These are phyloP conservation scores for Termitomyces sp. DNA, from an alignment of 768 basidiomycete species.

Conservation along the genomic window DNA sequence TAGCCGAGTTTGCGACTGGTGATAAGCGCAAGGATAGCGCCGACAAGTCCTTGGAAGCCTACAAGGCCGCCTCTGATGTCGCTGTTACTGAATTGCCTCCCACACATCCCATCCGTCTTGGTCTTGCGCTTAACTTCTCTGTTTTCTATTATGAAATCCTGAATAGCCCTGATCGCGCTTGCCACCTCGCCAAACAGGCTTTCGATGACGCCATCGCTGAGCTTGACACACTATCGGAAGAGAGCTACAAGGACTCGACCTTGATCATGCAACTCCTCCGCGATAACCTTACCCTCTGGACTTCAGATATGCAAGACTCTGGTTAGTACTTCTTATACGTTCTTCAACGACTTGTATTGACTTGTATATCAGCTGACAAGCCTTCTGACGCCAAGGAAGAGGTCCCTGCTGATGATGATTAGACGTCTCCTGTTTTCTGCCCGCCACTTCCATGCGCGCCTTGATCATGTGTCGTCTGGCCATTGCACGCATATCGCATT, in stretches of 20 bases:
- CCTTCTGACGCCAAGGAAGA: slow-evolving; percentile 68
- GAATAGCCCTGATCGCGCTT: slow-evolving; percentile 97
- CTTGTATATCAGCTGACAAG: slow-evolving; percentile 50
- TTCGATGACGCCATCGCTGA: slow-evolving; percentile 99
- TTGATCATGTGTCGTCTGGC: slow-evolving; percentile 15
- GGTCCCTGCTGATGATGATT: slow-evolving; percentile 60
- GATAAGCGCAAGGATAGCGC: slow-evolving; percentile 96
- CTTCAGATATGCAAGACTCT: slow-evolving; percentile 94
- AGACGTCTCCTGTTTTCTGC: slow-evolving; percentile 27
- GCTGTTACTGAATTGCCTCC: slow-evolving; percentile 93
- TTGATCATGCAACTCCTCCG: slow-evolving; percentile 95
- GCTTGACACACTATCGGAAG: slow-evolving; percentile 97
- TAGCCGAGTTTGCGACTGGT: slow-evolving; percentile 97
- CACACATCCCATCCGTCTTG: slow-evolving; percentile 97
- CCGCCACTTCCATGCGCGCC: slow-evolving; percentile 12
- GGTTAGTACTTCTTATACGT: slow-evolving; percentile 39
- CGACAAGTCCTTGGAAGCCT: slow-evolving; percentile 94
- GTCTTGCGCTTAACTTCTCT: slow-evolving; percentile 98
- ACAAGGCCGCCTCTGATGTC: slow-evolving; percentile 97
- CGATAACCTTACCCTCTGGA: slow-evolving; percentile 98
- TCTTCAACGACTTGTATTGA: neutral
- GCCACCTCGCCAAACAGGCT: slow-evolving; percentile 97
- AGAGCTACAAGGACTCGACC: slow-evolving; percentile 99
- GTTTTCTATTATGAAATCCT: slow-evolving; percentile 99
- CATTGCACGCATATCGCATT: slow-evolving; percentile 15